A percentile compares a stretch with the other conserved stretches of the same genome.
phyloP scores from a whole-genome alignment of 2,329 filamentous ascomycete genomes.

The Colletotrichum higginsianum region DNA sequence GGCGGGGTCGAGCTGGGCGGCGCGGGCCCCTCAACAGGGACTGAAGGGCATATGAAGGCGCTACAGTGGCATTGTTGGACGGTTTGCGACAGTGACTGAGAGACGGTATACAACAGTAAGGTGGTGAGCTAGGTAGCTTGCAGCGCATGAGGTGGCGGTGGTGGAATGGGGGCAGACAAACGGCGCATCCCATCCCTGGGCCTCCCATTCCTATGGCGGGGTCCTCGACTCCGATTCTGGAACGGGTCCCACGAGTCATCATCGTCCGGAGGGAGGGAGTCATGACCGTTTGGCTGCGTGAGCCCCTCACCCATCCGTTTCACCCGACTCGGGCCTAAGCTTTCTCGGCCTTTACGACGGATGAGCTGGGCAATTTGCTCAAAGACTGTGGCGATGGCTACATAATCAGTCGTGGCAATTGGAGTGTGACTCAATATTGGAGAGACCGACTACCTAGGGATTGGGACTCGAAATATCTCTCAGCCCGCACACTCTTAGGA shows the following conservation, averaged over 20 bases:
- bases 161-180: conserved; percentile 7
- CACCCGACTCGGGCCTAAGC: neutral
- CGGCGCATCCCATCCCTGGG: conserved; percentile 20
- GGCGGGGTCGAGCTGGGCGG: conserved; percentile 39
- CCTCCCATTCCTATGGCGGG: conserved; percentile 25
- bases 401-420: conserved; percentile 1
- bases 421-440: neutral
- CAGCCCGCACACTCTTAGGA: neutral
- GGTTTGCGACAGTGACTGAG: neutral
- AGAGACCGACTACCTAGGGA: neutral
- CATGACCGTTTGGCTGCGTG: neutral
- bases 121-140: neutral
- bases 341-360: neutral
- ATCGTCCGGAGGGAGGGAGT: conserved; percentile 10
- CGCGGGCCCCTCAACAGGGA: conserved; percentile 10
- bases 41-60: neutral
- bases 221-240: conserved; percentile 36
- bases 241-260: conserved; percentile 38
- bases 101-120: no score
- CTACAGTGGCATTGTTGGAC: conserved; percentile 4
- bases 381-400: neutral
- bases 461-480: neutral
- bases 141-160: conserved; percentile 1
- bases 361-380: neutral
- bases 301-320: conserved; percentile 1